Base-by-base conservation (phyloP, 1,284 basidiomycete species). In the Bjerkandera adusta region DNA sequence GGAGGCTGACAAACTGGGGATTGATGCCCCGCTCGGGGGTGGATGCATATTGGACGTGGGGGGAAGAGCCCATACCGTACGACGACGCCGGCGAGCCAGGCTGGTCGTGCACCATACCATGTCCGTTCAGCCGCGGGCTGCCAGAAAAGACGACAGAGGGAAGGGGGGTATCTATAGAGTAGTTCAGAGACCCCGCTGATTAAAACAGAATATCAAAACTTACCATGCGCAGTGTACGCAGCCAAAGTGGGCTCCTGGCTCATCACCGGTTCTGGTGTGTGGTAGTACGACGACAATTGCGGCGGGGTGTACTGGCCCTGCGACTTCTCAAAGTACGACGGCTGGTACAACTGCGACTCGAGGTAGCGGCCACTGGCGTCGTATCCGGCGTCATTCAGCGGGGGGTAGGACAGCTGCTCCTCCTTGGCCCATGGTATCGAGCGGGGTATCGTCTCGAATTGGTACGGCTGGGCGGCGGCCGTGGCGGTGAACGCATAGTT, bases 1-100 rank as follows among this genome's bases (percentile, higher is more conserved):
- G 52, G 26, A 60, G 57, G 48, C 57, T 52, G 21, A 63, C 58
- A 50, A 55, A 62, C 27, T 55, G 57, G 8, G 55, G 57, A 29
- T 29, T 12, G n/a, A 45, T 4, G 36, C 37, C 36, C n/a, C 38
- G 25, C 16, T 24, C 29, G 21, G 49, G 45, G 6, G 44, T 36
- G 26, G 35, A 21, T 3, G 45, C 30, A 25, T 51, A 51, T 12
- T 47, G 49, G 18, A 50, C n/a, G 29, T 15, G 43, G 16, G 22
- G 20, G 20, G 18, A 32, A 41, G 10, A 15, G 43, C 16, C 18
- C 26, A 29, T 20, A 26, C 18, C 35, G 39, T 35, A 46, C 15
- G 25, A 13, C 6, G 35, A 15, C n/a, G 21, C 21, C 29, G 49
- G 33, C 12, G 45, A 47, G 21, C 26, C 24, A 8, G 44, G 22